These are phyloP conservation scores for Beauveria bassiana DNA, from an alignment of 2,329 filamentous ascomycete genomes.

Conservation along the genomic window DNA sequence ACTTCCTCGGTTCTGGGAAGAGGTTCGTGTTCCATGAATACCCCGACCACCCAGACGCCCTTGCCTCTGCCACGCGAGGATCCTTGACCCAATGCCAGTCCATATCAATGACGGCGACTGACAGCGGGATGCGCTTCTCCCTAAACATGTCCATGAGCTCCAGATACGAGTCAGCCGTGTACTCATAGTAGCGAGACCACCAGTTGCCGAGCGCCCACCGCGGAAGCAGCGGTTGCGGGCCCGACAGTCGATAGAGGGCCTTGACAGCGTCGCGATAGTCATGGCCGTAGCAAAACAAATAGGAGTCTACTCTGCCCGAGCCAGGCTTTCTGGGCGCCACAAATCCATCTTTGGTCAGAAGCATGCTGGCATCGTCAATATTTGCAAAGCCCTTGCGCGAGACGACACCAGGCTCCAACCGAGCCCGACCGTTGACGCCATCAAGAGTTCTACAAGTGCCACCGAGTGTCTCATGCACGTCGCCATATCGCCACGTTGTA, in stretches of 20 bases:
- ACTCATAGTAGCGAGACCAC: slow-evolving; percentile 58
- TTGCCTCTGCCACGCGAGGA: slow-evolving; percentile 35
- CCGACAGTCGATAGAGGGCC: slow-evolving; percentile 47
- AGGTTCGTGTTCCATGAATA: slow-evolving; percentile 50
- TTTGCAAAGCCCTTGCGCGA: slow-evolving; percentile 42
- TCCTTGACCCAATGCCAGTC: slow-evolving; percentile 55
- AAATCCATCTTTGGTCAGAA: slow-evolving; percentile 46
- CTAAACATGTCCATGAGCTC: slow-evolving; percentile 49
- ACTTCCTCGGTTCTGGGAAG: slow-evolving; percentile 43
- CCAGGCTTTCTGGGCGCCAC: slow-evolving; percentile 39
- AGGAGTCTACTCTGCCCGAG: slow-evolving; percentile 43
- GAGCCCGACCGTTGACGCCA: slow-evolving; percentile 35
- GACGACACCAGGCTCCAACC: slow-evolving; percentile 42
- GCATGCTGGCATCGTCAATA: slow-evolving; percentile 49
- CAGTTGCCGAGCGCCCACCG: slow-evolving; percentile 55
- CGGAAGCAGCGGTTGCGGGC: slow-evolving; percentile 46
- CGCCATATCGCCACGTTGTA: slow-evolving; percentile 43
- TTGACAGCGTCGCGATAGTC: slow-evolving; percentile 48
- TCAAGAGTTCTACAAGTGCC: slow-evolving; percentile 45
- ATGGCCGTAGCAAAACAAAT: slow-evolving; percentile 52
- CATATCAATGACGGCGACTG: slow-evolving; percentile 57
- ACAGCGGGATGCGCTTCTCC: slow-evolving; percentile 44
- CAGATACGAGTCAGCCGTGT: slow-evolving; percentile 47
- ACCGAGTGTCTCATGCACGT: slow-evolving; percentile 31
- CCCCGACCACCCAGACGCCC: slow-evolving; percentile 29